A percentile compares a stretch with the other conserved stretches of the same genome.
Evolutionary conservation across 2,329 filamentous ascomycete species (phyloP).

Genomic region (Exophiala lecanii-corni): DNA sequence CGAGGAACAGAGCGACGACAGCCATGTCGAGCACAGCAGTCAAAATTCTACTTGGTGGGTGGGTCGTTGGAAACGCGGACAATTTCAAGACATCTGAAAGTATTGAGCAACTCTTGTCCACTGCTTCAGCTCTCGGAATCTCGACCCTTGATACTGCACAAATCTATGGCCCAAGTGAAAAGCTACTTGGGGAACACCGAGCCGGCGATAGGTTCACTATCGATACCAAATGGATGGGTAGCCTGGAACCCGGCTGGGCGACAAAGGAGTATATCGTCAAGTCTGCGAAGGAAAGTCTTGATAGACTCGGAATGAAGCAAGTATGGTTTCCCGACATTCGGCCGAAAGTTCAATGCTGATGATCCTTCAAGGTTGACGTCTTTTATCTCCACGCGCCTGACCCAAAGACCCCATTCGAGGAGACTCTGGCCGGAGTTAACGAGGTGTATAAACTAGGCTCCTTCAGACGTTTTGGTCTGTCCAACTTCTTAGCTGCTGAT

Average conservation of each 20-base stretch:
- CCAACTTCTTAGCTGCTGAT: slow-evolving; percentile 31
- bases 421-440: slow-evolving; percentile 32
- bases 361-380: slow-evolving; percentile 31
- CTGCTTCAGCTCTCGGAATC: slow-evolving; percentile 1
- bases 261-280: slow-evolving; percentile 8
- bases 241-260: slow-evolving; percentile 26
- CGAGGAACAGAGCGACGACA: too few species aligned
- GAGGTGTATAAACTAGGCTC: slow-evolving; percentile 29
- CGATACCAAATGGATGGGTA: slow-evolving; percentile 41
- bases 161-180: slow-evolving; percentile 38
- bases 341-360: too few species aligned
- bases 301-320: slow-evolving; percentile 8
- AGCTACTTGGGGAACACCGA: slow-evolving; percentile 35
- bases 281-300: slow-evolving; percentile 12
- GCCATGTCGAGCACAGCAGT: too few species aligned
- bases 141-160: slow-evolving; percentile 12
- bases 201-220: slow-evolving; percentile 39
- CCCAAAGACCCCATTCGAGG: slow-evolving; percentile 31
- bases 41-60: too few species aligned
- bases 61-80: too few species aligned
- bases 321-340: background rate
- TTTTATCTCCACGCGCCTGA: slow-evolving; percentile 34
- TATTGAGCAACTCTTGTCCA: too few species aligned
- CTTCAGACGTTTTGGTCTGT: slow-evolving; percentile 34
- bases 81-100: too few species aligned